Evolutionary conservation across 768 basidiomycete species (phyloP), one percentile per base, ranked within the genome.

Genomic region (Hygrocybe punicea): DNA sequence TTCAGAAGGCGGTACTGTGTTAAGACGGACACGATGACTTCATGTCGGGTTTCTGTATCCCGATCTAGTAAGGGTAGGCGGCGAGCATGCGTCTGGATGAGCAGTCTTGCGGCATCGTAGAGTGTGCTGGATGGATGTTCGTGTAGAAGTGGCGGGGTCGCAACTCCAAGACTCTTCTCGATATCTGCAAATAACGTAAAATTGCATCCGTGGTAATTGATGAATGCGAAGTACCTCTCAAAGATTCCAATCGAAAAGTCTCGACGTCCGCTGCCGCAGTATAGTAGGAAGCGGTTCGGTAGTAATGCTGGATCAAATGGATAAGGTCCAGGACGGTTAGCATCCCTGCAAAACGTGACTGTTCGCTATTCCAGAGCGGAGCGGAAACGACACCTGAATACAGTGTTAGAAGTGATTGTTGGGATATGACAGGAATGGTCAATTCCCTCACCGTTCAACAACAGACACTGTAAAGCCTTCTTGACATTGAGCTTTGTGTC

Each of bases 291-390:
- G 89, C 86, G 2, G 88, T 91, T 47, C 87, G 85, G 72, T 98
- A 97, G 72, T 98, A 99, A 76, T 95, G 97, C 66, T 99, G 97
- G 62, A 99, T 98, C 62, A 99, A 85, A 70, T 99, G 97, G 57
- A 99, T 98, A 70, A 99, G 94, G 72, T 99, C 97, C 56, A 93
- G 83, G n/a, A 98, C 93, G 8, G 97, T 99, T 67, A 99, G 89
- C 96, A 99, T 98, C 58, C 97, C 97, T 8, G 93, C 92, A 66
- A 99, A 99, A 40, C 79, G 84, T 4, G 92, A 95, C 58, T 83
- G 84, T 61, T 93, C 91, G 71, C 93, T 96, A 76, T 98, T 96
- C 93, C 96, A 99, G 23, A 99, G 78, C 11, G 97, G 96, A 0
- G 97, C 97, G 5, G 97, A 98, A 19, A 98, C 95, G 58, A 98